Conservation (phyloP, 495 filamentous ascomycete genomes). For the Aspergillus coremiiformis region DNA sequence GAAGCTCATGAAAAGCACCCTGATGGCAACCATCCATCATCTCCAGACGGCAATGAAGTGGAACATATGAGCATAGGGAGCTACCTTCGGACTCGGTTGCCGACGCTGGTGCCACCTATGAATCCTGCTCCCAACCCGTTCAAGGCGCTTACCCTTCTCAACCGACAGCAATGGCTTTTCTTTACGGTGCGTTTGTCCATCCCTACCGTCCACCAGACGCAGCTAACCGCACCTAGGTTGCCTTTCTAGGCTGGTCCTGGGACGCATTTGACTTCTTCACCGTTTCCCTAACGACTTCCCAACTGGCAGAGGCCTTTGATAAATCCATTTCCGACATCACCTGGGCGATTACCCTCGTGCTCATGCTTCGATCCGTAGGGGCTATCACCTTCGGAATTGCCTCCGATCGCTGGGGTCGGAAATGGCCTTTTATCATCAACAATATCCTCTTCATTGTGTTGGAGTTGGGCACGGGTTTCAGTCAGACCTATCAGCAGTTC, state of each 20-base stretch:
- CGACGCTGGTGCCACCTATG: slow-evolving; percentile 70
- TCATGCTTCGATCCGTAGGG: slow-evolving; percentile 73
- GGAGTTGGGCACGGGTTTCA: slow-evolving; percentile 76
- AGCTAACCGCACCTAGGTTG: slow-evolving; percentile 32
- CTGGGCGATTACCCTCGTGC: slow-evolving; percentile 82
- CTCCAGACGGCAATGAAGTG: slow-evolving; percentile 22
- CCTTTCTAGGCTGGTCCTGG: slow-evolving; percentile 72
- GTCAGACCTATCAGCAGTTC: slow-evolving; percentile 68
- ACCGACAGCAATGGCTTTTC: slow-evolving; percentile 74
- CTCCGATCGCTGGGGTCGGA: slow-evolving; percentile 74
- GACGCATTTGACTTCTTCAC: slow-evolving; percentile 92
- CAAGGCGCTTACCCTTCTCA: slow-evolving; percentile 60
- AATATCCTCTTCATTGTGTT: slow-evolving; percentile 74
- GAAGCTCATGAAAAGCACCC: slow-evolving; percentile 3
- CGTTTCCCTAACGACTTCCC: slow-evolving; percentile 64
- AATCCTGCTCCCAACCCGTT: slow-evolving; percentile 73
- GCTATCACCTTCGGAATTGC: slow-evolving; percentile 70
- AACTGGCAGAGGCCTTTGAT: slow-evolving; percentile 61
- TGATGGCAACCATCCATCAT: neutral
- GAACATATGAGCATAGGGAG: slow-evolving; percentile 47
- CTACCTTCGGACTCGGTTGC: slow-evolving; percentile 65
- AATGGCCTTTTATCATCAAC: slow-evolving; percentile 84
- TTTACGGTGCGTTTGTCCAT: slow-evolving; percentile 45
- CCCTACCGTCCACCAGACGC: neutral
- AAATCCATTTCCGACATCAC: slow-evolving; percentile 69